Evolutionary conservation across 805 yeast genomes (phyloP), one percentile per base, ranked within the genome.

Genomic region (Metschnikowia santaceciliae): DNA sequence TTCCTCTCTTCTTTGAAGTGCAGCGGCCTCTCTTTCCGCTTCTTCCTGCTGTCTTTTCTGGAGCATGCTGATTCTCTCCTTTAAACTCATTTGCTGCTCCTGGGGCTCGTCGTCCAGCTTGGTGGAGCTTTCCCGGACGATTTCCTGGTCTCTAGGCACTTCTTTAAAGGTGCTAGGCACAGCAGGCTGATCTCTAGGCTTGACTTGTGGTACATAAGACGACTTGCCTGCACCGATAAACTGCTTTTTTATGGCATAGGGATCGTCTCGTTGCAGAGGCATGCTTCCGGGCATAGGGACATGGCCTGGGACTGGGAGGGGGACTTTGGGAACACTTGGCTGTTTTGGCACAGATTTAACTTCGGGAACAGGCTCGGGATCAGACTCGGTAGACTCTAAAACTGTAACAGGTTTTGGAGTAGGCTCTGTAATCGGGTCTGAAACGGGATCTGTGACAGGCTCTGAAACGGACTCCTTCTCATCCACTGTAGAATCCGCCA

Each of bases 31-130:
- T 51, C 82, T 73, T 53, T 85, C 92, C 19, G 85, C 88, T 59
- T 89, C 95, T 61, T 86, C 87, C 52, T 80, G 81, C 63, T 89
- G 96, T 52, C 84, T 83, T 61, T 88, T 81, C 65, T 91, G 96
- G 46, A 92, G 74, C 61, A 88, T 61, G 4, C 90, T 89, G 63
- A 92, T 90, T 57, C 98, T 79, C 59, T 94, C 97, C 63, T 86
- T 86, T 60, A 92, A 73, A 51, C 95, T 85, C 72, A 90, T 69
- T 58, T 87, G 83, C 7, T 96, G 96, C 33, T 77, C 80, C 32
- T 77, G 85, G 20, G 30, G 75, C 80, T 50, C 75, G 71, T 23
- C 61, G 57, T 7, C 62, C 6, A 26, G 35, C 11, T 15, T 40
- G 14, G 32, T 30, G 22, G 50, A 51, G 20, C 50, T 40, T 44